Percentiles rank a stretch among this genome's conserved stretches.
Conservation (phyloP, 768 basidiomycete species). For the Lepiota brunneoincarnata region DNA sequence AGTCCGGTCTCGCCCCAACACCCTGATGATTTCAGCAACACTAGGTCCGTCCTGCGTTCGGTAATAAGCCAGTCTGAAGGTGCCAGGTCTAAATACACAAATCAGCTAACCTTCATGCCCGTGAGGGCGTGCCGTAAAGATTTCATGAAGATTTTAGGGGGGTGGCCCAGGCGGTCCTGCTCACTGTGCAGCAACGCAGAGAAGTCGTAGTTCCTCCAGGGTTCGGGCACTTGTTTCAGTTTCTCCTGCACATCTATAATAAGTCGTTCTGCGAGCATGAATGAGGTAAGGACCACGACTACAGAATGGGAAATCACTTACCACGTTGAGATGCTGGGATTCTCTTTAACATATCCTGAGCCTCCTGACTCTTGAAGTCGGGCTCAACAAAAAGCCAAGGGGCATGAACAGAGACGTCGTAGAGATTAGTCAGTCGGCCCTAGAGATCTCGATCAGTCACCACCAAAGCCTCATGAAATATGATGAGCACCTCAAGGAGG, state of each 20-base stretch:
- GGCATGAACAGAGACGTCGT: constrained; percentile 65
- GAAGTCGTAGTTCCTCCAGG: constrained; percentile 27
- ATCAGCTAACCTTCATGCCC: constrained; percentile 68
- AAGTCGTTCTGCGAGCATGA: constrained; percentile 25
- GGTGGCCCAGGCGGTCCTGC: constrained; percentile 34
- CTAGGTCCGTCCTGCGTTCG: constrained; percentile 44
- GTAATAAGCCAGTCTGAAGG: neutral
- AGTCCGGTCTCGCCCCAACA: constrained; percentile 42
- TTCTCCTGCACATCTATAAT: constrained; percentile 27
- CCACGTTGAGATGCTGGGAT: neutral
- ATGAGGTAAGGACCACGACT: constrained; percentile 5
- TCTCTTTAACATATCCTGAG: constrained; percentile 47
- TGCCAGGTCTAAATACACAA: neutral
- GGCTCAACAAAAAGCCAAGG: constrained; percentile 82
- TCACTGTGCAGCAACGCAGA: constrained; percentile 39
- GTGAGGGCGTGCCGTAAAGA: constrained; percentile 76
- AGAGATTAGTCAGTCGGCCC: constrained; percentile 69
- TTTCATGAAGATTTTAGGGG: constrained; percentile 62
- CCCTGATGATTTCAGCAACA: constrained; percentile 40
- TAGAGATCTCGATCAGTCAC: constrained; percentile 22
- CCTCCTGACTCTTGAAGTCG: constrained; percentile 51
- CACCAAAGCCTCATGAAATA: neutral
- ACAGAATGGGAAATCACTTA: neutral
- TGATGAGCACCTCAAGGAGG: constrained; percentile 49
- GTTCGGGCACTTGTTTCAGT: constrained; percentile 27